Conservation (phyloP, 805 yeast species). For the Hermanozyma aechmeae region DNA sequence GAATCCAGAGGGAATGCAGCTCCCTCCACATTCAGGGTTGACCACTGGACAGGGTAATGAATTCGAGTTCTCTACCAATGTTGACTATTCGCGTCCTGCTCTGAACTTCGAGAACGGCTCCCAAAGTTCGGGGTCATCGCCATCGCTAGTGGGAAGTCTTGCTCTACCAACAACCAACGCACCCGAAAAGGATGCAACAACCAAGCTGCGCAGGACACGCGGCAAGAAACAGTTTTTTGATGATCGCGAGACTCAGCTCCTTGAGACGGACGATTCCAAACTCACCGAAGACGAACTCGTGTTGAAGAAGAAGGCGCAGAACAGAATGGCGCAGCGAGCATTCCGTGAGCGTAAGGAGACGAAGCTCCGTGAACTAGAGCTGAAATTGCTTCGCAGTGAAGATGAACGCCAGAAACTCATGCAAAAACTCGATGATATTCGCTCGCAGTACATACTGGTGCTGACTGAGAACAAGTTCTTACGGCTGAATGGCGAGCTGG, state of each 20-base stretch:
- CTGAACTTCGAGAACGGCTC: too few relatives aligned
- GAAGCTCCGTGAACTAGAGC: slow-evolving; percentile 57
- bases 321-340: slow-evolving; percentile 82
- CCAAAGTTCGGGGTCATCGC: too few relatives aligned
- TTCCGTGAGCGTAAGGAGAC: slow-evolving; percentile 76
- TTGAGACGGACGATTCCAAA: slow-evolving; percentile 28
- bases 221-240: slow-evolving; percentile 14
- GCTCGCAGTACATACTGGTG: slow-evolving; percentile 46
- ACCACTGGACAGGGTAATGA: too few relatives aligned
- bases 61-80: too few relatives aligned
- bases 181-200: background rate
- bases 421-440: slow-evolving; percentile 42
- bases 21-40: too few relatives aligned
- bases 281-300: slow-evolving; percentile 34
- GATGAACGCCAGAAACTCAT: slow-evolving; percentile 37
- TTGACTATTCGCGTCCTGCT: too few relatives aligned
- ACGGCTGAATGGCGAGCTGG: slow-evolving; percentile 18
- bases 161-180: too few relatives aligned
- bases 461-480: slow-evolving; percentile 55
- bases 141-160: too few relatives aligned
- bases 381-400: slow-evolving; percentile 50
- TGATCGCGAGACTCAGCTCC: slow-evolving; percentile 27
- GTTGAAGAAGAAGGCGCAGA: slow-evolving; percentile 63
- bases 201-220: background rate
- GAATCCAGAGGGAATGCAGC: too few relatives aligned